Conservation (phyloP, 148 eudicot genomes). For the Persicaria tinctoria region DNA sequence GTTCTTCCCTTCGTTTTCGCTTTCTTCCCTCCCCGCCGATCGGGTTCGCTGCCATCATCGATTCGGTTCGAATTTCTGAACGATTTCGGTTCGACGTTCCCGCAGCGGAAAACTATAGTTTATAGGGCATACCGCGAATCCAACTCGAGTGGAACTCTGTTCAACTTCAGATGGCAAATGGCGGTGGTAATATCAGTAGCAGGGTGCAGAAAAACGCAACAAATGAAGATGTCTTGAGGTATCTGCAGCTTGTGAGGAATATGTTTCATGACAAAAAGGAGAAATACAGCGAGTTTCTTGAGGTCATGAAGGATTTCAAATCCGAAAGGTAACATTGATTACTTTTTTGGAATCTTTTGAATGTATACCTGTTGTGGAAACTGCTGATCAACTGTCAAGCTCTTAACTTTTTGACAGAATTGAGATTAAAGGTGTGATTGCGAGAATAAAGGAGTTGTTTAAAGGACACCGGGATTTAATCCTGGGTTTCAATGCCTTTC, state of each 20-base stretch:
- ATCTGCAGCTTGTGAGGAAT: slow-evolving; percentile 89
- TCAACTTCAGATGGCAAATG: slow-evolving; percentile 34
- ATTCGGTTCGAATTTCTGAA: too few species aligned
- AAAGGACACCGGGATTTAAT: slow-evolving; percentile 86
- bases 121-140: too few species aligned
- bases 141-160: slow-evolving; percentile 36
- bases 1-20: too few species aligned
- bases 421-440: slow-evolving; percentile 87
- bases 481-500: slow-evolving; percentile 86
- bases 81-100: too few species aligned
- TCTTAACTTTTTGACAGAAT: slow-evolving; percentile 40
- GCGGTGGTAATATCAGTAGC: slow-evolving; percentile 22
- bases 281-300: slow-evolving; percentile 46
- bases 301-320: slow-evolving; percentile 57
- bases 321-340: slow-evolving; percentile 57
- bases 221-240: slow-evolving; percentile 64
- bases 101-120: too few species aligned
- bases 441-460: slow-evolving; percentile 80
- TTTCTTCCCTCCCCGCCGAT: too few species aligned
- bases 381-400: background rate
- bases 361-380: too few species aligned
- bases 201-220: slow-evolving; percentile 67
- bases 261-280: slow-evolving; percentile 86
- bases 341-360: background rate
- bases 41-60: too few species aligned